phyloP scores from a whole-genome alignment of 441 rosid species.

The Flueggea neowawraea region DNA sequence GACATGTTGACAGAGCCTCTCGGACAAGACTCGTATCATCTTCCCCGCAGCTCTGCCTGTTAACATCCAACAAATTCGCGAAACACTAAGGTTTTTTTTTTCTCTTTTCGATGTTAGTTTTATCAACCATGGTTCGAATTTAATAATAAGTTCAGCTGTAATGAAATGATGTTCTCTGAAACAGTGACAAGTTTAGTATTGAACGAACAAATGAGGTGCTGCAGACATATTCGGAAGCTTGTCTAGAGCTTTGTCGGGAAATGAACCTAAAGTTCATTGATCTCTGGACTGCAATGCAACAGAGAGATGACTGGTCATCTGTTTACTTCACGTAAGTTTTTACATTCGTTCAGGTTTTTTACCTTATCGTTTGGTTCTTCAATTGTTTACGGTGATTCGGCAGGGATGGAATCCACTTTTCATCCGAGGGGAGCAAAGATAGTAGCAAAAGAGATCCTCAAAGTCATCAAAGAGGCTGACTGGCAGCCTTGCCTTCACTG shows the following conservation, averaged over 20 bases:
- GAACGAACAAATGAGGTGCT: slow-evolving; percentile 54
- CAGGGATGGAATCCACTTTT: slow-evolving; percentile 74
- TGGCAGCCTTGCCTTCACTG: slow-evolving; percentile 76
- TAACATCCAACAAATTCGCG: slow-evolving; percentile 18
- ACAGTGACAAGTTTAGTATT: no score
- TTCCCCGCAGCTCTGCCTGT: slow-evolving; percentile 58
- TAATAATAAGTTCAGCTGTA: no score
- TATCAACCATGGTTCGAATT: no score
- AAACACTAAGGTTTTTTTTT: no score
- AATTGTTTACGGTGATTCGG: not conserved
- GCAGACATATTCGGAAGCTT: slow-evolving; percentile 59
- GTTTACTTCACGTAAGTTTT: slow-evolving; percentile 61
- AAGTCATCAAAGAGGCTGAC: slow-evolving; percentile 49
- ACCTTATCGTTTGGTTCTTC: not conserved
- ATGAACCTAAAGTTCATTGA: slow-evolving; percentile 52
- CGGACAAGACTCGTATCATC: slow-evolving; percentile 46
- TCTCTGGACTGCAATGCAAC: slow-evolving; percentile 68
- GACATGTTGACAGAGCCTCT: slow-evolving; percentile 51
- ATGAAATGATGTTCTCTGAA: no score
- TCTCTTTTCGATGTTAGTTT: no score
- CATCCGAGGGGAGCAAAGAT: slow-evolving; percentile 60
- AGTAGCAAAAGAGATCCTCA: slow-evolving; percentile 51
- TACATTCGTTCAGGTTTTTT: no score
- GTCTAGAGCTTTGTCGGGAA: slow-evolving; percentile 56
- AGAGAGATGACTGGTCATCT: slow-evolving; percentile 52